Evolutionary conservation across 2,329 filamentous ascomycete genomes (phyloP), one percentile per base, ranked within the genome.

Genomic region (Fusarium buharicum): DNA sequence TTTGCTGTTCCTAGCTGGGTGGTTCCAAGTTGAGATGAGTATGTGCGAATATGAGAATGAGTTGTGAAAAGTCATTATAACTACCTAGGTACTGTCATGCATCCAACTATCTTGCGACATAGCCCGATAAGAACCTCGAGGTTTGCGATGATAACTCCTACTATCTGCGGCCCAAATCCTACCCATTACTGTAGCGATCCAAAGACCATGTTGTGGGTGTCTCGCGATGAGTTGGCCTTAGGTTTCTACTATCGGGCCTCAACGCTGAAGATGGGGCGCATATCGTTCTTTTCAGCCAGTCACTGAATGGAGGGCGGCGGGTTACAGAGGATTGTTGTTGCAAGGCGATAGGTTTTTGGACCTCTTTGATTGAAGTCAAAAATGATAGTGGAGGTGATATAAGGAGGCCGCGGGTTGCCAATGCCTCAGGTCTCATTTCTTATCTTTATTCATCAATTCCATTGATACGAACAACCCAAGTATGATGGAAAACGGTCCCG

Each of bases 261-360:
- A 65, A 64, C 61, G 48, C 56, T 57, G 36, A 40, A 39, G 62
- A 64, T 50, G 61, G 61, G 62, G 62, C 61, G 48, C 55, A 46
- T 53, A 50, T 58, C 50, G 46, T 43, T 14, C 37, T 37, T 31
- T 24, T 44, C 57, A 57, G 56, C 61, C 61, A 64, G 61, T 64
- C 61, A 51, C 47, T 36, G 56, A 54, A 62, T 52, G 61, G 61
- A 48, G 56, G 60, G 61, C 56, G 38, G 44, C 61, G 47, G 61
- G 46, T 65, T 64, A 55, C 45, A 48, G 48, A 50, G 61, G 48
- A 53, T 38, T 41, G 46, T 65, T 50, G 46, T 65, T 50, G 60
- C 60, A 53, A 59, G 50, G 45, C 57, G 56, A 64, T 52, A 47
- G 45, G 52, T 48, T 58, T 53, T 58, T 57, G 20, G 39, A 40